These are phyloP conservation scores for Claviceps monticola DNA, from an alignment of 2,329 filamentous ascomycete species.

Conservation along the genomic window DNA sequence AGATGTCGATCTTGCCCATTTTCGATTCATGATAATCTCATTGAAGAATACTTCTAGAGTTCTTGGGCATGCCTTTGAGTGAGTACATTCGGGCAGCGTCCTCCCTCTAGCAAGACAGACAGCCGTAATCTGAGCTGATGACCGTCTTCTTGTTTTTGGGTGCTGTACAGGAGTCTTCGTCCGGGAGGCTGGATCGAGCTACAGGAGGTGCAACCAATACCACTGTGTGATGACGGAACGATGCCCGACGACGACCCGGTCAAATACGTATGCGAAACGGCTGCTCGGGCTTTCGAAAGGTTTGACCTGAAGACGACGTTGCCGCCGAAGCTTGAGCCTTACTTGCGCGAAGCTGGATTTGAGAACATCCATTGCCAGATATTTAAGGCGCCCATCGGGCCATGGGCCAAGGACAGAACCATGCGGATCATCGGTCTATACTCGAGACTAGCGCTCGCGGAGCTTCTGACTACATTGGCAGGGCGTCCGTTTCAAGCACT, in stretches of 20 bases:
- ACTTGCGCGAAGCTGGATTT: conserved; percentile 9
- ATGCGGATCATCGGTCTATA: conserved; percentile 19
- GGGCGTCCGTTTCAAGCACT: too few relatives aligned
- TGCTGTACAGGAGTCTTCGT: conserved; percentile 12
- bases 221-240: conserved; percentile 23
- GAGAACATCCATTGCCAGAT: conserved; percentile 18
- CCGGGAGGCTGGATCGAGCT: conserved; percentile 32
- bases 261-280: conserved; percentile 4
- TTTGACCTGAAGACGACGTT: conserved; percentile 5
- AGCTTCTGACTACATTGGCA: too few relatives aligned
- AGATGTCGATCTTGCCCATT: conserved; percentile 18
- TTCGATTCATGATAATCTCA: conserved; percentile 12
- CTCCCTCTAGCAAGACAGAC: too few relatives aligned
- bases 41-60: conserved; percentile 5
- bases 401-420: too few relatives aligned
- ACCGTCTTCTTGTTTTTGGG: too few relatives aligned
- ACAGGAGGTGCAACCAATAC: conserved; percentile 22
- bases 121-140: too few relatives aligned
- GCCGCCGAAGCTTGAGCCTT: conserved; percentile 5
- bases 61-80: too few relatives aligned
- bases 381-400: conserved; percentile 13
- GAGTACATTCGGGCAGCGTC: neutral
- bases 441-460: too few relatives aligned
- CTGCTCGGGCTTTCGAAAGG: too few relatives aligned
- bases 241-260: conserved; percentile 7